Base-by-base conservation (phyloP, 768 basidiomycete species). In the Boletus sp. region DNA sequence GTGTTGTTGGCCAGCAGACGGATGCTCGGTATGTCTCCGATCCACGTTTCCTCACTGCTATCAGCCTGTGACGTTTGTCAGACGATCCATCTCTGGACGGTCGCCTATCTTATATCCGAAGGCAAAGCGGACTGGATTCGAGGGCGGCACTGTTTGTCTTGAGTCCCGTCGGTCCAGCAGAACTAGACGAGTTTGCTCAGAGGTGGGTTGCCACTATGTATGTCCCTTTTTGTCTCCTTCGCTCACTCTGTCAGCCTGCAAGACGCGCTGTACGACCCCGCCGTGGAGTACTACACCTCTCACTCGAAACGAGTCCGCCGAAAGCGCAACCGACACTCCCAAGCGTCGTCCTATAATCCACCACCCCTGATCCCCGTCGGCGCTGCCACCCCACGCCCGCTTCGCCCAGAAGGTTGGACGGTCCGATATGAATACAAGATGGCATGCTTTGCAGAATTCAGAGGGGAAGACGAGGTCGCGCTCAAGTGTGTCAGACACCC, bases 401-500 rank as follows among this genome's bases (percentile, higher is more conserved):
- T 97, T 5, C 77, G 89, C 29, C 82, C 87, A 1, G 87, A 92
- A 70, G 95, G 95, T 0, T 99, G 95, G 96, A 92, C 90, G 0
- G 93, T 96, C 19, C 78, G 97, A 30, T 98, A 98, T 65, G 95
- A 98, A 67, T 98, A 93, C 77, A 99, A 98, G 73, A 90, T 95
- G 81, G 97, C 89, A 0, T 88, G 89, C 62, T 98, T 98, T 70
- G 93, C 96, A 0, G 96, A 99, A 71, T 93, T 98, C 65, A 75
- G 95, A 54, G 85, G 90, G 13, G 96, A 98, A 69, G 83, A 90
- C 55, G 94, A 98, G 63, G 87, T 93, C 9, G 93, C 95, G 1
- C 75, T 96, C 55, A 94, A 93, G 93, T 95, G 59, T 59, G 85
- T 76, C 56, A 9, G 7, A 34, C 21, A 11, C 33, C 42, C 32